Conservation (phyloP, 371 early-diverging fungal species). For the Choanephora cucurbitarum region DNA sequence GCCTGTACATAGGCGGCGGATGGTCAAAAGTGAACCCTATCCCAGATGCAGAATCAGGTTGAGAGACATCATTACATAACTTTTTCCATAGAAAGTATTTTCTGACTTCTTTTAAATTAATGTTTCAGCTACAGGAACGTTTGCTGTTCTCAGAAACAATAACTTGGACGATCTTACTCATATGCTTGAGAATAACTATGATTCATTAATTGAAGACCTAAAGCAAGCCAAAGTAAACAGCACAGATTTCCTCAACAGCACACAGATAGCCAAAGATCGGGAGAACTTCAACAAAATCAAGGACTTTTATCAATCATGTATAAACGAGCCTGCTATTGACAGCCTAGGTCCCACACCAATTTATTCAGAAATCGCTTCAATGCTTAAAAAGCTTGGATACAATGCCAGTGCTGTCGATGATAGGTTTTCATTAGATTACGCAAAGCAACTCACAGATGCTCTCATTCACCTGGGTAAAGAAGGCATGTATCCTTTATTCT, state of each 20-base stretch:
- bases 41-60: constrained; percentile 46
- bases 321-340: constrained; percentile 48
- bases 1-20: constrained; percentile 43
- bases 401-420: not conserved
- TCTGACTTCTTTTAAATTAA: not conserved
- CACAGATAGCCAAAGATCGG: constrained; percentile 26
- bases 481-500: constrained; percentile 29
- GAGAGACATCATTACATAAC: not conserved
- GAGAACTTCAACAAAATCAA: constrained; percentile 50
- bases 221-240: not conserved
- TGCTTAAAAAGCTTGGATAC: constrained; percentile 8
- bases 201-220: constrained; percentile 10
- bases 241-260: not conserved
- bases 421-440: constrained; percentile 3
- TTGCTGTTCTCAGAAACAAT: constrained; percentile 28
- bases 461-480: constrained; percentile 11
- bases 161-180: constrained; percentile 32
- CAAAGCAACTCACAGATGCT: constrained; percentile 5
- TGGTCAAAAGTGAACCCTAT: constrained; percentile 44
- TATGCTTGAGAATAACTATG: constrained; percentile 29
- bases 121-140: constrained; percentile 30
- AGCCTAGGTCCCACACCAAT: constrained; percentile 53
- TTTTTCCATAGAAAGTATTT: not conserved
- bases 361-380: constrained; percentile 8
- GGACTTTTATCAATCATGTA: constrained; percentile 54